A percentile compares a stretch with the other conserved stretches of the same genome.
These are phyloP conservation scores for Wickerhamiella australiensis DNA, from an alignment of 805 yeast genomes.

Conservation along the genomic window DNA sequence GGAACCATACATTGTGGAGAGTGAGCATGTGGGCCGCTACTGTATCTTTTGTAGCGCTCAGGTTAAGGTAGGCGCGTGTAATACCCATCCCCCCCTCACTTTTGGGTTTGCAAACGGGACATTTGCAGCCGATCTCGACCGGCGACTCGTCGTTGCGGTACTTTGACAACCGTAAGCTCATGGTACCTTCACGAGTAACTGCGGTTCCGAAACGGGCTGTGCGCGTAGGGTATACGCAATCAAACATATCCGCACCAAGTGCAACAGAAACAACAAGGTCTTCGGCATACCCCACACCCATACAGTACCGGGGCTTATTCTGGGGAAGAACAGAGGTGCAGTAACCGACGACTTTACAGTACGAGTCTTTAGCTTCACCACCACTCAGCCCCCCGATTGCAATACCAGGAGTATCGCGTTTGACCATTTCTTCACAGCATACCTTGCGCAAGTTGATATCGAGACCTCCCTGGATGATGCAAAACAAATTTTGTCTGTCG, in stretches of 20 bases:
- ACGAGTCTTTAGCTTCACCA: slow-evolving; percentile 34
- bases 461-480: slow-evolving; percentile 38
- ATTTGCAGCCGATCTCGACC: slow-evolving; percentile 32
- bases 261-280: slow-evolving; percentile 37
- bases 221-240: slow-evolving; percentile 37
- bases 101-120: slow-evolving; percentile 31
- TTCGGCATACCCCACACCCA: slow-evolving; percentile 40
- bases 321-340: slow-evolving; percentile 34
- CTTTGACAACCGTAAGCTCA: slow-evolving; percentile 29
- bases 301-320: slow-evolving; percentile 35
- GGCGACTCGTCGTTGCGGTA: slow-evolving; percentile 30
- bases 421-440: slow-evolving; percentile 35
- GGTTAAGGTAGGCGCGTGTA: slow-evolving; percentile 31
- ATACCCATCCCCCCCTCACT: slow-evolving; percentile 29
- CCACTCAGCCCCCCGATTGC: slow-evolving; percentile 39
- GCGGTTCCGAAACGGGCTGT: slow-evolving; percentile 37
- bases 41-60: slow-evolving; percentile 33
- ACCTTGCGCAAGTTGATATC: slow-evolving; percentile 29
- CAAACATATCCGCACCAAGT: slow-evolving; percentile 37
- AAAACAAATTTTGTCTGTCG: slow-evolving; percentile 33
- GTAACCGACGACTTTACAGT: slow-evolving; percentile 31
- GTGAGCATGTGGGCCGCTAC: slow-evolving; percentile 36
- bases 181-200: slow-evolving; percentile 30
- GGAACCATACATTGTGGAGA: slow-evolving; percentile 34
- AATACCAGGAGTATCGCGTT: slow-evolving; percentile 36